Evolutionary conservation across 306 rosid genomes (phyloP), one percentile per base, ranked within the genome.

Genomic region (Mimosa pudica): DNA sequence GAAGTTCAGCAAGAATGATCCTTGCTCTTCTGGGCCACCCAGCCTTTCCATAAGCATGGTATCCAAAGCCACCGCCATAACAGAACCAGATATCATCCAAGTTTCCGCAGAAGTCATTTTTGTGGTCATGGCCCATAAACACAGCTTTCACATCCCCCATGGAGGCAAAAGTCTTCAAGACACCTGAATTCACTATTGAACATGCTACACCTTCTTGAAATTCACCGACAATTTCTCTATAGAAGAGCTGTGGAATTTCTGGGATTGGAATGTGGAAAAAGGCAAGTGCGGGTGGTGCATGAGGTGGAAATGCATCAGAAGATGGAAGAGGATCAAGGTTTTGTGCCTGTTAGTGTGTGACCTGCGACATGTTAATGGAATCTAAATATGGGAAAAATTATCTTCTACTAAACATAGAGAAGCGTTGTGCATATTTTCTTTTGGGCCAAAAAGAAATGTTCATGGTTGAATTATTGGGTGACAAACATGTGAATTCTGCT

Each of bases 21-120:
- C 97, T 90, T 32, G 95, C 91, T 86, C 98, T 89, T 81, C 97
- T 89, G 6, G 90, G 89, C 98, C 97, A 94, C 57, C 95, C 95
- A 0, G 58, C 79, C 71, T 84, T 88, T 48, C 98, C 98, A 54
- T 94, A 94, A 24, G 89, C 97, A 77, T 92, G 97, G 83, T 94
- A 94, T 48, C 98, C 98, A 62, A 92, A 89, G 44, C 97, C 97
- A 24, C 98, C 97, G 69, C 98, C 98, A 38, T 94, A 94, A 86
- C 98, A 94, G 62, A 94, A 94, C 98, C 97, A 92, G 75, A 94
- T 83, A 30, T 89, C 94, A 24, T 88, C 88, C 72, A 94, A 87
- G 75, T 86, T 85, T 77, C 98, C 98, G 17, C 98, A 94, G 55
- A 92, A 94, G 80, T 94, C 98, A 61, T 94, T 94, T 8, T 55